Conservation (phyloP, 257 asterid genomes). For the Solanum peruvianum region DNA sequence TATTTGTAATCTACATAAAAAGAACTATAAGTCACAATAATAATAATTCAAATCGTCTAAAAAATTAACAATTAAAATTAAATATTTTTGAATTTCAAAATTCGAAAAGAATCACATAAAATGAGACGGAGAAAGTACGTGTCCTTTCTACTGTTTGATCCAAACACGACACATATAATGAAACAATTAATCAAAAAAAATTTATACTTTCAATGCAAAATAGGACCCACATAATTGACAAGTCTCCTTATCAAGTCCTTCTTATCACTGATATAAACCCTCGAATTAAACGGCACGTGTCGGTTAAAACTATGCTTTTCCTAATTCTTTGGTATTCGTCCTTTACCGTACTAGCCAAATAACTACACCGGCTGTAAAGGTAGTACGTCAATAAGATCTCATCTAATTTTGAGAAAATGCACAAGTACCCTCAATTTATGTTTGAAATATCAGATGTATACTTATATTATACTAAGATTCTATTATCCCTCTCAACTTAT, state of each 20-base stretch:
- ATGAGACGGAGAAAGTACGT: too few relatives aligned
- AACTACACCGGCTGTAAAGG: neutral
- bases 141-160: neutral
- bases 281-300: neutral
- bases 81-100: too few relatives aligned
- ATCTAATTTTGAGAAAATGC: neutral
- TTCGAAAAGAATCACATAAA: too few relatives aligned
- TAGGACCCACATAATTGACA: neutral
- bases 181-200: neutral
- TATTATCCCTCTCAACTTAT: too few relatives aligned
- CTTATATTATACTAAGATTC: rapidly evolving
- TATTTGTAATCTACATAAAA: too few relatives aligned
- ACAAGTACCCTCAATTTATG: rapidly evolving
- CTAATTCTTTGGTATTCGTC: neutral
- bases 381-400: neutral
- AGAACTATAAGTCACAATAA: too few relatives aligned
- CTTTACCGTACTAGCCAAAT: neutral
- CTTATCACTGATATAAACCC: neutral
- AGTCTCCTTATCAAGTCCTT: neutral
- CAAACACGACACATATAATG: neutral
- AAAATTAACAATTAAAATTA: too few relatives aligned
- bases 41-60: too few relatives aligned
- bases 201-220: neutral
- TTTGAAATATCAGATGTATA: rapidly evolving
- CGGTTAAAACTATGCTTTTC: neutral